Evolutionary conservation across 331 rosid species (phyloP), one percentile per base, ranked within the genome.

Genomic region (Phaseolus coccineus): DNA sequence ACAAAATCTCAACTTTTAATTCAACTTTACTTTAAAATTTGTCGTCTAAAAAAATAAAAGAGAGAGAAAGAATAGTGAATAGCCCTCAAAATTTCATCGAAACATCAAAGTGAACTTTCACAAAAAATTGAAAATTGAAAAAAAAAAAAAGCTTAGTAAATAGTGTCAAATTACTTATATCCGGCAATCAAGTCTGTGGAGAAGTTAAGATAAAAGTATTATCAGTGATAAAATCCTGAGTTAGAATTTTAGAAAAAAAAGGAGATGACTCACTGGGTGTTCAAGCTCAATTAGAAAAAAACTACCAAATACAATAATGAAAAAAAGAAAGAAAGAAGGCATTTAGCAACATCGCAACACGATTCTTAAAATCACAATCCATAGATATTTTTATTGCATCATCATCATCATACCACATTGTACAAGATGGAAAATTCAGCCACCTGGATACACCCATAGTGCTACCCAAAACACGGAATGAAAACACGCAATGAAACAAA

Each of bases 371-470:
- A 28, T 30, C 65, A 85, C 62, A 16, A 74, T 22, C 8, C 37
- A 78, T 25, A 71, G 14, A 27, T 12, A 63, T 3, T 58, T 16
- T 87, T 84, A 86, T 81, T 82, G 76, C 39, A 81, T 50, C 50
- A 58, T 30, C 80, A 52, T 19, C 30, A 79, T 69, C 19, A 77
- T 15, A 8, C 74, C 76, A 81, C 66, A 79, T 40, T 57, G 3
- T 85, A 44, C 25, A 69, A 16, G 76, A 69, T 16, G 79, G 58
- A 76, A 46, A 71, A 10, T 14, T 3, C 16, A 81, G 79, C 80
- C 86, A 69, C 73, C 28, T 35, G 83, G 53, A 62, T 61, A 57
- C 59, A 59, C 71, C 84, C 80, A 71, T 77, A 75, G 73, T 52
- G 75, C 47, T 84, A 79, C 69, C 83, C 11, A 37, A n/a, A 37